phyloP scores from a whole-genome alignment of 257 asterid species.

The Solanum peruvianum region DNA sequence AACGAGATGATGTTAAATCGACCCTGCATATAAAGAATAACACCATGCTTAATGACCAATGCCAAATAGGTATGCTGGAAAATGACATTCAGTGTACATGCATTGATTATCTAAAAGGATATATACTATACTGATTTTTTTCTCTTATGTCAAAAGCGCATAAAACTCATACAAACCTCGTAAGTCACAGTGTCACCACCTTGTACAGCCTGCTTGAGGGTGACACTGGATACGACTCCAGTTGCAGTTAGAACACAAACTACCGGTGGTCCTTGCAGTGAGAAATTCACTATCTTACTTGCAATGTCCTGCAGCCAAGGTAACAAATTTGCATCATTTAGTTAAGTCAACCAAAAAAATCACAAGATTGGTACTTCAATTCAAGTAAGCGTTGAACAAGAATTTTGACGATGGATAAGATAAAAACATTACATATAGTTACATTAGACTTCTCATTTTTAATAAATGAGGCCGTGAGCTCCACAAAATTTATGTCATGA shows the following conservation, averaged over 20 bases:
- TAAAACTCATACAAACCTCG: constrained; percentile 46
- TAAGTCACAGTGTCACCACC: constrained; percentile 71
- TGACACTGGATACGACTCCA: constrained; percentile 73
- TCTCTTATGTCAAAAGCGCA: background rate
- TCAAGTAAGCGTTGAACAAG: background rate
- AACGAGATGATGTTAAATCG: constrained; percentile 65
- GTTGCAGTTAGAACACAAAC: constrained; percentile 77
- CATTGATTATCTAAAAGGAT: background rate
- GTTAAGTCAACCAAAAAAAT: background rate
- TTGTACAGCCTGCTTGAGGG: constrained; percentile 64
- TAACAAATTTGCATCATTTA: background rate
- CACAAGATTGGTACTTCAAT: background rate
- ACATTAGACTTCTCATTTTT: background rate
- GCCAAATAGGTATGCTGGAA: background rate
- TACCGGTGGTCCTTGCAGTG: constrained; percentile 89
- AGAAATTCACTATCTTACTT: constrained; percentile 58
- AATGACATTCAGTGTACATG: background rate
- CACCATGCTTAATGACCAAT: background rate
- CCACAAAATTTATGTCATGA: background rate
- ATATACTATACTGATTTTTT: background rate
- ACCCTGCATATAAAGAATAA: constrained; percentile 38
- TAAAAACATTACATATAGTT: background rate
- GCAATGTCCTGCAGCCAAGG: constrained; percentile 56
- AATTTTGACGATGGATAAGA: background rate
- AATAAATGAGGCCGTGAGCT: background rate